Evolutionary conservation across 1,284 basidiomycete genomes (phyloP), one percentile per base, ranked within the genome.

Genomic region (Meira nashicola): DNA sequence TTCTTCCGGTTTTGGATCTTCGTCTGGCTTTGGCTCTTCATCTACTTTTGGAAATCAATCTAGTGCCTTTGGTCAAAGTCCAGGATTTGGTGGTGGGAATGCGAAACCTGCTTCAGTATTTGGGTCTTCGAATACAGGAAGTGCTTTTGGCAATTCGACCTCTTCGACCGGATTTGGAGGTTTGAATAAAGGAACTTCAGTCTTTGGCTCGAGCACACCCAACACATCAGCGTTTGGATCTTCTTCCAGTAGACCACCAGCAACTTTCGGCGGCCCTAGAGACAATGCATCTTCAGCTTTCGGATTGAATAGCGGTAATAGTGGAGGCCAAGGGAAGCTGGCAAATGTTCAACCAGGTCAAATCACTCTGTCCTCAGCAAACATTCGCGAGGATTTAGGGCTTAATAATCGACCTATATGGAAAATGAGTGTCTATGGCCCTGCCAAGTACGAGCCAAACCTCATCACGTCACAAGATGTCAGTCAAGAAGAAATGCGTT

Each of bases 341-440:
- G 41, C 39, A 19, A 46, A 21, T 40, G 21, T 48, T 17, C 10
- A 10, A 7, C 55, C 59, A 1, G 59, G 59, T 39, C 56, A 58
- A 51, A 44, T 40, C 5, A 50, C 49, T 15, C 25, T 61, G 17
- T 43, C 59, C 11, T 12, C 46, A 5, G 17, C 17, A 3, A 25
- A 15, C 7, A 40, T 61, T 10, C 17, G 39, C 19, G 59, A 61
- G 11, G 59, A 61, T 41, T 33, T 61, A 10, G 37, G 57, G 4
- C 55, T 40, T 1, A 60, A 48, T 17, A 41, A 41, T 39, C 79
- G 77, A 4, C 92, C 92, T 0, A 55, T 83, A 8, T 95, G 89
- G 87, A 86, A 86, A 12, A 80, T 92, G 0, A 87, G 89, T 0
- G 87, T 84, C 0, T 94, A 88, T 74, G 91, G 84, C 0, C 85